A percentile compares a stretch with the other conserved stretches of the same genome.
Conservation (phyloP, 352 stramenopile genomes). For the Lagenidium sp. region DNA sequence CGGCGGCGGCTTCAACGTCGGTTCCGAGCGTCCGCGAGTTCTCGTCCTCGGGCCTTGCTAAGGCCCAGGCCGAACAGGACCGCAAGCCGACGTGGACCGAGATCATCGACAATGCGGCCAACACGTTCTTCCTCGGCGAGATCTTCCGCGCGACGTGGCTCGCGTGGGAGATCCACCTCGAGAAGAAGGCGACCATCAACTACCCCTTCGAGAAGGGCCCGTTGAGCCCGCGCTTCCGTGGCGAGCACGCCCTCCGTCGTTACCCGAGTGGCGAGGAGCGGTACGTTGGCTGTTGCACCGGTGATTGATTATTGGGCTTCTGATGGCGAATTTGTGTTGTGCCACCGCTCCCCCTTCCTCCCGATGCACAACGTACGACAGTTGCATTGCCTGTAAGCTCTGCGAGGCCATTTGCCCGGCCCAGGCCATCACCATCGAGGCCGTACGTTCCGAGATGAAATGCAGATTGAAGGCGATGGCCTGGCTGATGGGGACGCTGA, state of each 20-base stretch:
- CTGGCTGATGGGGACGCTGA: background rate
- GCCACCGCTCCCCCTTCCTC: too few relatives aligned
- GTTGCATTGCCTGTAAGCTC: conserved; percentile 99
- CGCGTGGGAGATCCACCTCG: conserved; percentile 71
- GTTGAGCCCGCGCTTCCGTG: conserved; percentile 96
- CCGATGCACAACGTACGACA: too few relatives aligned
- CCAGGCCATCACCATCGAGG: conserved; percentile 99
- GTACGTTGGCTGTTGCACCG: conserved; percentile 18
- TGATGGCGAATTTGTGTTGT: background rate
- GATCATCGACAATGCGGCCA: conserved; percentile 72
- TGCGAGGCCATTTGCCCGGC: conserved; percentile 99
- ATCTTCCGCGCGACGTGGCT: conserved; percentile 75
- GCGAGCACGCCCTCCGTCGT: conserved; percentile 96
- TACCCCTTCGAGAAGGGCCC: conserved; percentile 98
- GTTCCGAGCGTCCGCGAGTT: conserved; percentile 21
- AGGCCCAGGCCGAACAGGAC: conserved; percentile 18
- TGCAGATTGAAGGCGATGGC: too few relatives aligned
- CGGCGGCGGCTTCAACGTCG: conserved; percentile 1
- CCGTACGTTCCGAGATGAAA: conserved; percentile 37
- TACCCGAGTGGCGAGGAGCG: conserved; percentile 99
- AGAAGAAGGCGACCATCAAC: conserved; percentile 97
- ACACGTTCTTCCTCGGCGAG: conserved; percentile 80
- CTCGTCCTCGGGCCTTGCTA: conserved; percentile 2
- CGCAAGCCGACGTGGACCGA: conserved; percentile 58
- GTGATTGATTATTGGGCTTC: too few relatives aligned